phyloP scores from a whole-genome alignment of 257 asterid species.

The Plantago ovata region DNA sequence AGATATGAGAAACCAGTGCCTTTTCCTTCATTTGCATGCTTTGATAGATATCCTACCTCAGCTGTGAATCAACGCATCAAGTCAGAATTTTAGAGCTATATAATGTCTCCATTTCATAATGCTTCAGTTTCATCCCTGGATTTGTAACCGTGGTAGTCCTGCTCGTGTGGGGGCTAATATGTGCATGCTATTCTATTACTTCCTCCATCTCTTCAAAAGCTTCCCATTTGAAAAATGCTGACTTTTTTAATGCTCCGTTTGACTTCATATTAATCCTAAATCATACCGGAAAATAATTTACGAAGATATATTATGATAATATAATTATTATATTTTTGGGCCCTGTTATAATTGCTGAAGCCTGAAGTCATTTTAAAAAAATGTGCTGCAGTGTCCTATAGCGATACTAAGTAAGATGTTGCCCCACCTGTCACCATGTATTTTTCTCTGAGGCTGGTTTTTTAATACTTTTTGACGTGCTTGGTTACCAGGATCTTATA shows the following conservation, averaged over 20 bases:
- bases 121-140: too few species aligned
- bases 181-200: neutral
- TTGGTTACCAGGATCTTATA: neutral
- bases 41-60: neutral
- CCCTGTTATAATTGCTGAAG: neutral
- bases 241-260: too few species aligned
- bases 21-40: neutral
- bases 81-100: too few species aligned
- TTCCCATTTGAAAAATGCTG: too few species aligned
- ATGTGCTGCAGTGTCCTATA: neutral
- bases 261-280: too few species aligned
- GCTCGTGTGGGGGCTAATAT: too few species aligned
- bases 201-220: too few species aligned
- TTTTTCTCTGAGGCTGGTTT: neutral
- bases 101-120: too few species aligned
- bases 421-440: neutral
- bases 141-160: too few species aligned
- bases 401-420: neutral
- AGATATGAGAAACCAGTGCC: conserved; percentile 1
- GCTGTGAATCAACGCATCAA: conserved; percentile 1
- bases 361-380: neutral
- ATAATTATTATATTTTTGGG: neutral
- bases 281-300: too few species aligned
- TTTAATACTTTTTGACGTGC: neutral
- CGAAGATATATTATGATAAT: too few species aligned